Evolutionary conservation across 2,329 filamentous ascomycete genomes (phyloP).

Genomic region (Diaporthe humulicola): DNA sequence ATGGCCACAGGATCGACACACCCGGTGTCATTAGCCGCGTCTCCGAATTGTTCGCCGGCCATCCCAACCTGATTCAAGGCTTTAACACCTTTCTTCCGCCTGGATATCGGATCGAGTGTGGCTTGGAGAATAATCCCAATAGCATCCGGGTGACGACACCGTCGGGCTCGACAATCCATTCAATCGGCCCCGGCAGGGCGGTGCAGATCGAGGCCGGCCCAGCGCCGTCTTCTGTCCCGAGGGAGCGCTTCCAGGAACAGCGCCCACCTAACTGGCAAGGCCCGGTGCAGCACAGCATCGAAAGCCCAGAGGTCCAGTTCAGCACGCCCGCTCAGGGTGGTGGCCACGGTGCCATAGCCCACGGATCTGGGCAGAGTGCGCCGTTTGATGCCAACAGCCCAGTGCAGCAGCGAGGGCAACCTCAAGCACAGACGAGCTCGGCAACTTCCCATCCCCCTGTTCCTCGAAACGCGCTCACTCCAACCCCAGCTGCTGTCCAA

Average conservation of each 20-base stretch:
- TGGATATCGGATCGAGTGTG: conserved; percentile 96
- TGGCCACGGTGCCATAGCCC: conserved; percentile 62
- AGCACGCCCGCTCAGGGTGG: conserved; percentile 69
- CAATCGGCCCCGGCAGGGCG: conserved; percentile 73
- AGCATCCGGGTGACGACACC: conserved; percentile 97
- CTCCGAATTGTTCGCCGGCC: conserved; percentile 93
- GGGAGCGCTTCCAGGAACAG: conserved; percentile 61
- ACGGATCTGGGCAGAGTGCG: conserved; percentile 48
- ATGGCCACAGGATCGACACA: conserved; percentile 82
- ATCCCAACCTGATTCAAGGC: conserved; percentile 94
- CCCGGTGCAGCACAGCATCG: conserved; percentile 69
- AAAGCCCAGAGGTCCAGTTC: conserved; percentile 74
- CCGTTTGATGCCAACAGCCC: conserved; percentile 49
- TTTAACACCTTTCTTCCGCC: conserved; percentile 98
- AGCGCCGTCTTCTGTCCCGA: conserved; percentile 52
- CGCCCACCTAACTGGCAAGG: conserved; percentile 66
- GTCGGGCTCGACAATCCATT: conserved; percentile 95
- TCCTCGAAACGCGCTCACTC: conserved; percentile 69
- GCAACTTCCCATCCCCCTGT: conserved; percentile 58
- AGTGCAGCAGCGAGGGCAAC: conserved; percentile 47
- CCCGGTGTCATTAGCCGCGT: conserved; percentile 97
- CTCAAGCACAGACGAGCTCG: conserved; percentile 51
- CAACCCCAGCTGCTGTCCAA: conserved; percentile 68
- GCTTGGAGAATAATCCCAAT: conserved; percentile 92
- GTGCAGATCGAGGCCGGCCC: conserved; percentile 58